Evolutionary conservation across 2,329 filamentous ascomycete species (phyloP).

Genomic region (Stemphylium beticola): DNA sequence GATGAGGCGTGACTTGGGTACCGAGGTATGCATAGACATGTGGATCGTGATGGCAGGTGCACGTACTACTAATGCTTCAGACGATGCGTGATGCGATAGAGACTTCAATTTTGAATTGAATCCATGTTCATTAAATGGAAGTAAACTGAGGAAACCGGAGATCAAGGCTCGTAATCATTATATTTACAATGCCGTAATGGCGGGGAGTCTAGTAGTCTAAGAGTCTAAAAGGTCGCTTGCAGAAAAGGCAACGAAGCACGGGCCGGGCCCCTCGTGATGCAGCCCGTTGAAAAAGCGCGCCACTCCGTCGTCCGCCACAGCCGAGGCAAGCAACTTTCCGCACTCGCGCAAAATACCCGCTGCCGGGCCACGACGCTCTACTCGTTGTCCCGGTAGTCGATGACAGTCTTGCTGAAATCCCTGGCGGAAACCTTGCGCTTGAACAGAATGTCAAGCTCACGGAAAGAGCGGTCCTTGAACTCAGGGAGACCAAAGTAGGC

Average conservation of each 20-base stretch:
- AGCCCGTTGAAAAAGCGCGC: no score
- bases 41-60: no score
- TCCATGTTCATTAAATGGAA: no score
- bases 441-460: slow-evolving; percentile 57
- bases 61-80: no score
- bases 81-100: no score
- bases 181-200: background rate
- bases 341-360: no score
- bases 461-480: slow-evolving; percentile 56
- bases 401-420: slow-evolving; percentile 60
- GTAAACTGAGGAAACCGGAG: no score
- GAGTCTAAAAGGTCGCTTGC: background rate
- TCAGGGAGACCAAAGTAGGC: slow-evolving; percentile 62
- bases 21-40: no score
- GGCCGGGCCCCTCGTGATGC: background rate
- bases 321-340: no score
- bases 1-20: no score
- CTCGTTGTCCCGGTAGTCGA: slow-evolving; percentile 67
- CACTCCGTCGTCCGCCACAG: no score
- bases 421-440: slow-evolving; percentile 57
- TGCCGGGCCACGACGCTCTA: slow-evolving; percentile 47
- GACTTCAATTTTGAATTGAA: background rate
- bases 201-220: background rate
- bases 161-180: background rate
- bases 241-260: background rate